Evolutionary conservation across 2,329 filamentous ascomycete species (phyloP).

Genomic region (Xylariales sp.): DNA sequence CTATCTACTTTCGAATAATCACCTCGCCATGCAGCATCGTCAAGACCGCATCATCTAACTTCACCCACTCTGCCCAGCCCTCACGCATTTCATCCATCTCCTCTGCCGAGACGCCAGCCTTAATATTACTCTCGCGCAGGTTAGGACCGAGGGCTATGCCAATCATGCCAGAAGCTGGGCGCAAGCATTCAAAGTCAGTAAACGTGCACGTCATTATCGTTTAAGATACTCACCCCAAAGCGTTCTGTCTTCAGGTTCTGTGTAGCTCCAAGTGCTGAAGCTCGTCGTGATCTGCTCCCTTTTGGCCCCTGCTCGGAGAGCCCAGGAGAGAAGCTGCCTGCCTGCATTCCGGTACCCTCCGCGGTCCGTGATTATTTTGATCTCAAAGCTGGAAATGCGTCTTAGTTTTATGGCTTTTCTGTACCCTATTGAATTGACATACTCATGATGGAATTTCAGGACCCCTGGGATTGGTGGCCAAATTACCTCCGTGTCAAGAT

Average conservation of each 20-base stretch:
- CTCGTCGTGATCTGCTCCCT: slow-evolving; percentile 27
- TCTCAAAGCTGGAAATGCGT: slow-evolving; percentile 4
- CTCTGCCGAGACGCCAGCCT: slow-evolving; percentile 16
- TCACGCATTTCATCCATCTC: slow-evolving; percentile 31
- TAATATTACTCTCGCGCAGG: slow-evolving; percentile 18
- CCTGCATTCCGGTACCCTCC: slow-evolving; percentile 23
- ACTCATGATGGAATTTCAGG: slow-evolving; percentile 28
- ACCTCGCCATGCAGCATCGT: slow-evolving; percentile 24
- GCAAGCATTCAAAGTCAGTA: neutral
- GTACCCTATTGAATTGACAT: neutral
- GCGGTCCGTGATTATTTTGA: slow-evolving; percentile 20
- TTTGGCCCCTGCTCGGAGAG: slow-evolving; percentile 21
- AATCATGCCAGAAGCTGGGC: slow-evolving; percentile 28
- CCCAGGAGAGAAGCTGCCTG: slow-evolving; percentile 31
- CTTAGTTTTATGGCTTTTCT: neutral
- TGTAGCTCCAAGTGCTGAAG: slow-evolving; percentile 26
- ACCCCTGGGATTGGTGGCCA: slow-evolving; percentile 29
- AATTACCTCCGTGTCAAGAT: slow-evolving; percentile 48
- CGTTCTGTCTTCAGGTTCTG: slow-evolving; percentile 20
- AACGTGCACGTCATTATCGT: neutral
- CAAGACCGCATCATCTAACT: slow-evolving; percentile 23
- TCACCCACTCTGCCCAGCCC: slow-evolving; percentile 25
- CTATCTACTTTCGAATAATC: slow-evolving; percentile 21
- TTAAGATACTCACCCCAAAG: slow-evolving; percentile 21
- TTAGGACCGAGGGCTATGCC: neutral